A percentile compares a stretch with the other conserved stretches of the same genome.
Conservation (phyloP, 495 filamentous ascomycete genomes). For the Neohortaea acidophila region DNA sequence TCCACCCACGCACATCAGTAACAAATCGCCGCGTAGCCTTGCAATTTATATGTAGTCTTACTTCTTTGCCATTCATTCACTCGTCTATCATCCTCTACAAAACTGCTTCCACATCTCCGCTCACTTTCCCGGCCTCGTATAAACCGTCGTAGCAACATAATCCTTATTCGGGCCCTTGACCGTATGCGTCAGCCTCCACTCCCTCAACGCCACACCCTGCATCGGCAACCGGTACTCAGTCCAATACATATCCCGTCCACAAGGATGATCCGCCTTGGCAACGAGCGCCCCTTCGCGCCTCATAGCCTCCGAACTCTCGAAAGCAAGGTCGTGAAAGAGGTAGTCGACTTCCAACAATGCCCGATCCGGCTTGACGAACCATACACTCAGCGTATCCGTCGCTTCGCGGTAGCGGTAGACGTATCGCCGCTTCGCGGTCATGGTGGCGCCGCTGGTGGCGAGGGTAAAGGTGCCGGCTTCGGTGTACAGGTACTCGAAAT, state of each 20-base stretch:
- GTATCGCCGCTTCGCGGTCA: conserved; percentile 28
- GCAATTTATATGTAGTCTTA: too few species aligned
- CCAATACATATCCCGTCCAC: conserved; percentile 48
- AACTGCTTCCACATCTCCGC: too few species aligned
- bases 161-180: conserved; percentile 56
- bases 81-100: too few species aligned
- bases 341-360: conserved; percentile 39
- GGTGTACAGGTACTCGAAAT: conserved; percentile 48
- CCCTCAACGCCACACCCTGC: conserved; percentile 33
- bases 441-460: conserved; percentile 18
- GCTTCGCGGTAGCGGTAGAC: conserved; percentile 43
- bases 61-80: too few species aligned
- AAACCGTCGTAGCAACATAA: conserved; percentile 31
- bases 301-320: conserved; percentile 16
- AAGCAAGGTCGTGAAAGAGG: conserved; percentile 46
- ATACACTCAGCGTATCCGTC: conserved; percentile 43
- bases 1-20: too few species aligned
- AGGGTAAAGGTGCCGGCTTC: conserved; percentile 46
- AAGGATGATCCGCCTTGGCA: conserved; percentile 46
- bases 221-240: conserved; percentile 47
- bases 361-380: conserved; percentile 47
- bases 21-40: too few species aligned
- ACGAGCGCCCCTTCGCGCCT: conserved; percentile 32
- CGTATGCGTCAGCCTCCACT: conserved; percentile 42
- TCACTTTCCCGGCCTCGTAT: conserved; percentile 4